Base-by-base conservation (phyloP, 805 yeast species). In the Myxozyma sirexii region DNA sequence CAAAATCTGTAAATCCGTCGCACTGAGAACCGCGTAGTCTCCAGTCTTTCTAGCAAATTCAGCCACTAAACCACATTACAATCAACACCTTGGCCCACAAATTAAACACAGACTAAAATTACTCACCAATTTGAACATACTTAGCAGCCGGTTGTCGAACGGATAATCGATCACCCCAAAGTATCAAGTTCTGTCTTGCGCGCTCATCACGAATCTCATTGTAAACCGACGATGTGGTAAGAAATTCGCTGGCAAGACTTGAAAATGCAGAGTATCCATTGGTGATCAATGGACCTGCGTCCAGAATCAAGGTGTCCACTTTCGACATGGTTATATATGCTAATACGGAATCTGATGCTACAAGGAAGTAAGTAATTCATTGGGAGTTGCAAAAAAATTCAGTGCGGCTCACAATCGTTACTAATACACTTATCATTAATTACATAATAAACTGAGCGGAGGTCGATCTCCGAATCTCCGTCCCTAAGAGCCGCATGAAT, bases 271-370 rank as follows among this genome's bases (percentile, higher is more conserved):
- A 80, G 12, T 88, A 89, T 4, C 94, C 80, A 69, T 90, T 96
- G 1, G 96, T 87, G 67, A 94, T 88, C 66, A 94, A 77, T 4
- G 99, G 99, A 52, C 97, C 94, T 2, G 99, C 98, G 80, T 94
- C 99, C 66, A 94, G 79, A 35, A 90, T 88, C 57, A 96, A 77
- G 19, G 59, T 56, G 24, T 48, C 26, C 15, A 56, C 46, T 29
- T 37, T 53, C 27, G 59, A 47, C 58, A 54, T 54, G 5, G 17
- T 48, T 23, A 23, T 4, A 29, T 29, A 29, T 7, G 10, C 10
- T 29, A 29, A 29, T n/a, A n/a, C n/a, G n/a, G n/a, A n/a, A n/a
- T n/a, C n/a, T n/a, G n/a, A n/a, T n/a, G n/a, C n/a, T n/a, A n/a
- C n/a, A n/a, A n/a, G n/a, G n/a, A n/a, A n/a, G n/a, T n/a, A n/a